Base-by-base conservation (phyloP, 2,329 filamentous ascomycete genomes). In the Neofusicoccum ribis region DNA sequence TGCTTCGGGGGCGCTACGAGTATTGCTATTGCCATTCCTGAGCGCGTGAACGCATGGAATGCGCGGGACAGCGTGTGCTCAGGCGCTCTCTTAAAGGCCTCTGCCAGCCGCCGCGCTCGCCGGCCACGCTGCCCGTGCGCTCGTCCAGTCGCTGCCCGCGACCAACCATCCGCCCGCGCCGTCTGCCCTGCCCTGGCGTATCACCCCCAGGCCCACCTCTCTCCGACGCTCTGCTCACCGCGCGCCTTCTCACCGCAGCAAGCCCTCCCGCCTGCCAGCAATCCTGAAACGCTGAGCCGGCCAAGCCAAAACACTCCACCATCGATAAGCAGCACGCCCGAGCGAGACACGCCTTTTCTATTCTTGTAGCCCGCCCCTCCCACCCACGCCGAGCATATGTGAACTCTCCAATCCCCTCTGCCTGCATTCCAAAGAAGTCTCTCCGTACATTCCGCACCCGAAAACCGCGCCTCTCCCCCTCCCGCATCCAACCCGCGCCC, bases 241-340 rank as follows among this genome's bases (percentile, higher is more conserved):
- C 27, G 27, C 27, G 27, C 36, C n/a, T 41, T 23, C 44, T 23
- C 34, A 39, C 36, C 52, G 41, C 37, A 17, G 52, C 37, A 49
- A 49, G 52, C 52, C 39, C 39, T 47, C 46, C 20, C 41, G 31
- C 23, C 56, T 20, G 41, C 27, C 41, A 12, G 41, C 43, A 47
- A 15, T 46, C 56, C 27, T 60, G 56, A 60, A 60, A 60, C 52
- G 37, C 52, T 56, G 52, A 14, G 27, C 46, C 14, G 46, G 46
- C 46, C 46, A 5, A 49, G 46, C 15, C 46, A 49, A 49, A 20
- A 49, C 27, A 41, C 54, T 59, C 54, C 54, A 46, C 56, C 41
- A 31, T 60, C 43, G 52, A 58, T 58, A 58, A 41, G 27, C 14
- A 41, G 12, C 51, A n/a, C 23, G 23, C 39, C 11, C 52, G 44